phyloP scores from a whole-genome alignment of 208 protist genomes.

The Trypanosoma cruzi region DNA sequence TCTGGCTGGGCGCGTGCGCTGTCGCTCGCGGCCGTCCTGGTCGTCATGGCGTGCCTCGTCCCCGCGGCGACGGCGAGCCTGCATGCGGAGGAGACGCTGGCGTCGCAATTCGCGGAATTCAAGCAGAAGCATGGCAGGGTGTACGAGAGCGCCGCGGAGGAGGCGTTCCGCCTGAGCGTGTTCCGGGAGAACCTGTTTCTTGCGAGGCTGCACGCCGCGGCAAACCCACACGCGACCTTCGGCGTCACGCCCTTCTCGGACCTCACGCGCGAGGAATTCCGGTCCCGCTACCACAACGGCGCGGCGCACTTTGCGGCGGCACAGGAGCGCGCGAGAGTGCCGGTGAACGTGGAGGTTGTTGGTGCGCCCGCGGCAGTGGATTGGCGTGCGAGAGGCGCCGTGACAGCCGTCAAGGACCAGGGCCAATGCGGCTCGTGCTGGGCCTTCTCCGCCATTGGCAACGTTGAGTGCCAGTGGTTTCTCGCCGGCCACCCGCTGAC shows the following conservation, averaged over 20 bases:
- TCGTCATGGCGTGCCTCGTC: conserved; percentile 9
- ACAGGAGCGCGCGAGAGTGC: conserved; percentile 6
- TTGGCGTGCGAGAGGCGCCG: too few relatives aligned
- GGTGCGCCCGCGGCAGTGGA: too few relatives aligned
- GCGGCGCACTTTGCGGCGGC: conserved; percentile 35
- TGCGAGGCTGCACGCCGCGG: conserved; percentile 23
- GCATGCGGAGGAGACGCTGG: conserved; percentile 16
- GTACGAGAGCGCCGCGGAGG: conserved; percentile 55
- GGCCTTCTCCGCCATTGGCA: too few relatives aligned
- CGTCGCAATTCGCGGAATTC: conserved; percentile 56
- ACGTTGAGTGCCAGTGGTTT: too few relatives aligned
- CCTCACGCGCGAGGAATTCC: conserved; percentile 58
- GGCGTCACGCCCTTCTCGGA: conserved; percentile 65
- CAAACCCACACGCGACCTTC: conserved; percentile 64
- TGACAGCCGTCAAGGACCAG: too few relatives aligned
- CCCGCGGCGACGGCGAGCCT: conserved; percentile 14
- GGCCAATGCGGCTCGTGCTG: too few relatives aligned
- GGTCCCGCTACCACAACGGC: too few relatives aligned
- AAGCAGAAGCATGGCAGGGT: conserved; percentile 66
- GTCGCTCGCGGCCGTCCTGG: conserved; percentile 9
- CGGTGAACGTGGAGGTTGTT: conserved; percentile 9
- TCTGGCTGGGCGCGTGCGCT: not conserved
- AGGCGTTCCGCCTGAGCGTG: conserved; percentile 46
- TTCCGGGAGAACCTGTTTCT: conserved; percentile 71
- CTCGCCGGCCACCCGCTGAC: conserved; percentile 60